Evolutionary conservation across 495 filamentous ascomycete genomes (phyloP).

Genomic region (Chaetomidium leptoderma): DNA sequence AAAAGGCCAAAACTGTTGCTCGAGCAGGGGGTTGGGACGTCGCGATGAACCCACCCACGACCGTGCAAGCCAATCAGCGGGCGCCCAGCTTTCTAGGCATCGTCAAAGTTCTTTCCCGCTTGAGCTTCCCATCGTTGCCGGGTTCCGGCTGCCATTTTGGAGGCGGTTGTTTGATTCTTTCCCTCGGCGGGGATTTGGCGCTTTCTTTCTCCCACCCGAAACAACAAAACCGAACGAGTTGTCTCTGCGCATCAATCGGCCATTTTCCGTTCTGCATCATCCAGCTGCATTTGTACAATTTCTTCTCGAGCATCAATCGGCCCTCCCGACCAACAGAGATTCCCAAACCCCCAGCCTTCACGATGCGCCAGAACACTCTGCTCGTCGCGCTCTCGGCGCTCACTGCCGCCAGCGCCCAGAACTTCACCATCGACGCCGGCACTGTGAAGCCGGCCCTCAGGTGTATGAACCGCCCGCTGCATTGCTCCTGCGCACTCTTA

Average conservation of each 20-base stretch:
- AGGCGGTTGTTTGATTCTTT: background rate
- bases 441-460: constrained; percentile 16
- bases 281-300: constrained; percentile 1
- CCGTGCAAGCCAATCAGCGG: constrained; percentile 20
- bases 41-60: background rate
- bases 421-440: constrained; percentile 33
- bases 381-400: constrained; percentile 34
- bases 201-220: background rate
- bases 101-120: constrained; percentile 28
- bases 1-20: too few relatives aligned
- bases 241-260: background rate
- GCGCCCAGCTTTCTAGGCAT: constrained; percentile 25
- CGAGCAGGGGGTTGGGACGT: background rate
- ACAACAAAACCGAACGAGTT: background rate
- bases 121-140: constrained; percentile 15
- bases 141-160: background rate
- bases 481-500: background rate
- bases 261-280: background rate
- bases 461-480: constrained; percentile 15
- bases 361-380: constrained; percentile 31
- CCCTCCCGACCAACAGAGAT: constrained; percentile 3
- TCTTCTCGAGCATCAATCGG: constrained; percentile 8
- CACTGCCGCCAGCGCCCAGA: constrained; percentile 28
- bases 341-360: constrained; percentile 15
- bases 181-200: background rate